Percentiles rank a stretch among this genome's conserved stretches.
These are phyloP conservation scores for Monoraphidium neglectum DNA, from an alignment of 139 green algal species.

Conservation along the genomic window DNA sequence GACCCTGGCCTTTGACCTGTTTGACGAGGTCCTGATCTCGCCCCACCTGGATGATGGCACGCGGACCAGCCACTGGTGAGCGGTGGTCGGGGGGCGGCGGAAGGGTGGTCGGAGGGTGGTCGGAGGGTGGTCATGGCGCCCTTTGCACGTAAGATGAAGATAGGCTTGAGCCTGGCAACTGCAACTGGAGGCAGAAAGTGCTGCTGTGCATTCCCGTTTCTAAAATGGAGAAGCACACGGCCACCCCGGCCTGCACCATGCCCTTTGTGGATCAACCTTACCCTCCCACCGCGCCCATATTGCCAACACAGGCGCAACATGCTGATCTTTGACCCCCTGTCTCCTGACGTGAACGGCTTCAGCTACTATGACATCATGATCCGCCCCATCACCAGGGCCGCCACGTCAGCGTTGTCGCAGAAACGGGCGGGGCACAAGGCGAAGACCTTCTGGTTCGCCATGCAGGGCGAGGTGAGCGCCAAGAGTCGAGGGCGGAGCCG, in stretches of 20 bases:
- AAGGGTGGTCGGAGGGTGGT: too few species aligned
- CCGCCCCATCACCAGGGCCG: not conserved
- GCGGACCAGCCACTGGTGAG: slow-evolving; percentile 14
- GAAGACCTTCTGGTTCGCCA: not conserved
- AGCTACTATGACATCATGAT: slow-evolving; percentile 8
- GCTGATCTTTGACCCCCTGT: not conserved
- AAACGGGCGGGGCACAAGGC: not conserved
- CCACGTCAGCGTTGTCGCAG: not conserved
- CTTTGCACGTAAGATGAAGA: too few species aligned
- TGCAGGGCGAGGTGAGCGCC: not conserved
- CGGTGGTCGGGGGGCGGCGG: too few species aligned
- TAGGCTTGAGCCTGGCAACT: too few species aligned
- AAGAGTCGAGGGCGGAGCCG: too few species aligned
- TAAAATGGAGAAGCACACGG: too few species aligned
- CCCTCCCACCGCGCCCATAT: too few species aligned
- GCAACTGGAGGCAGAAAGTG: too few species aligned
- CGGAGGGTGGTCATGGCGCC: too few species aligned
- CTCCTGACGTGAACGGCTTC: not conserved
- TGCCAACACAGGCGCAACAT: not conserved
- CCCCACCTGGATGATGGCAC: slow-evolving; percentile 30
- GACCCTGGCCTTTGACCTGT: slow-evolving; percentile 9
- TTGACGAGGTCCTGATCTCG: slow-evolving; percentile 27
- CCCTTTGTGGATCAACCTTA: too few species aligned
- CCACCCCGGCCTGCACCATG: too few species aligned
- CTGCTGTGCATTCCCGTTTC: too few species aligned